These are phyloP conservation scores for Fragaria nilgerrensis DNA, from an alignment of 306 rosid species.

Conservation along the genomic window DNA sequence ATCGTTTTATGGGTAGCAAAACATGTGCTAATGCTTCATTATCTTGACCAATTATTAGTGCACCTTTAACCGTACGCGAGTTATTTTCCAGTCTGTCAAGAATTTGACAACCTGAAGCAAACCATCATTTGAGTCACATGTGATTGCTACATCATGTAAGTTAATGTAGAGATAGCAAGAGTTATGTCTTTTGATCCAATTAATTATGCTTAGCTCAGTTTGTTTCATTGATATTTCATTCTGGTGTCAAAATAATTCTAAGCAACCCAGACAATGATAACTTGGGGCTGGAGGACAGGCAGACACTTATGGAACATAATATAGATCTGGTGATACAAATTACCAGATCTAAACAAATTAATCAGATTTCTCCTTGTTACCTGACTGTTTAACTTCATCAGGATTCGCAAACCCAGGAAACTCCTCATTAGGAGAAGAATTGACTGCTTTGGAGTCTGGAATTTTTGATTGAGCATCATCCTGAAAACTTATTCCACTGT, in stretches of 20 bases:
- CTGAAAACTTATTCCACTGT: constrained; percentile 40
- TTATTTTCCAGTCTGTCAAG: constrained; percentile 72
- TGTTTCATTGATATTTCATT: neutral
- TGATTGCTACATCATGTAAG: neutral
- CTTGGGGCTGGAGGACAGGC: neutral
- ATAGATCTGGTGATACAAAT: neutral
- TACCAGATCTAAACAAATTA: constrained; percentile 2
- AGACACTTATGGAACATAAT: neutral
- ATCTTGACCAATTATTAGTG: constrained; percentile 74
- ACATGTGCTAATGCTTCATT: constrained; percentile 67
- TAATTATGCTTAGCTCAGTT: too few relatives aligned
- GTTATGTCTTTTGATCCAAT: too few relatives aligned
- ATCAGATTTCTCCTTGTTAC: constrained; percentile 17
- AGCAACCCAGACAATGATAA: neutral
- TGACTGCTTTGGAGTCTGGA: constrained; percentile 34
- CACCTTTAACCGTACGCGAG: constrained; percentile 81
- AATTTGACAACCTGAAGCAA: constrained; percentile 56
- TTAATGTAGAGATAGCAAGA: constrained; percentile 1
- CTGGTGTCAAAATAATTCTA: neutral
- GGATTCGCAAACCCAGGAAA: constrained; percentile 62
- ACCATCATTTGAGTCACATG: neutral
- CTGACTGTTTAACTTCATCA: constrained; percentile 51
- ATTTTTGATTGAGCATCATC: constrained; percentile 47
- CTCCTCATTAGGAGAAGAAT: constrained; percentile 52
- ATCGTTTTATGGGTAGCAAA: constrained; percentile 61